Evolutionary conservation across 495 filamentous ascomycete genomes (phyloP).

Genomic region (Podospora fimiseda): DNA sequence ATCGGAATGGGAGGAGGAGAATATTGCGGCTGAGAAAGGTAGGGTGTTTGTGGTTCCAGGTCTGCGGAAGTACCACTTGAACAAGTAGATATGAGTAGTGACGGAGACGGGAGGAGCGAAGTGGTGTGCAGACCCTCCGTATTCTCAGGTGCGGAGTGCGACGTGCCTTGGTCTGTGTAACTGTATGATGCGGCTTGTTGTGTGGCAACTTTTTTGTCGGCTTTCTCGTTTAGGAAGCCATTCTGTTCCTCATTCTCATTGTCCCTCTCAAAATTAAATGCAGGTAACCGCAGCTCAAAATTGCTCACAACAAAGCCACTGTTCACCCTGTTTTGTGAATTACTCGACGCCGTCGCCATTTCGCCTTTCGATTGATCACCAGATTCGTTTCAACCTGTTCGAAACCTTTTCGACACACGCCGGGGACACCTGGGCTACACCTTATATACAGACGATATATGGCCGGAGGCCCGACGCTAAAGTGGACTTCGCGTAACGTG

Average conservation of each 20-base stretch:
- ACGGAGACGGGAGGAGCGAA: neutral
- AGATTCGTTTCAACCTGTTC: no score
- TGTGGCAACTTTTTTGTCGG: neutral
- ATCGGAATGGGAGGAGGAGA: neutral
- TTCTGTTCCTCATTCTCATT: neutral
- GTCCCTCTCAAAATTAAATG: slow-evolving; percentile 4
- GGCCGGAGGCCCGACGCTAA: slow-evolving; percentile 5
- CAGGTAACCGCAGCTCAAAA: slow-evolving; percentile 4
- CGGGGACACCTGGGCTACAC: no score
- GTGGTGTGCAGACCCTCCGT: neutral
- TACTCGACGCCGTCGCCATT: slow-evolving; percentile 26
- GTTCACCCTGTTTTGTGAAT: slow-evolving; percentile 16
- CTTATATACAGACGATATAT: neutral
- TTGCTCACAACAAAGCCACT: slow-evolving; percentile 12
- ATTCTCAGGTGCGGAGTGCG: neutral
- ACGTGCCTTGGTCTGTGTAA: neutral
- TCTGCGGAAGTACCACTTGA: neutral
- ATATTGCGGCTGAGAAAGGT: slow-evolving; percentile 4
- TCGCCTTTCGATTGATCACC: no score
- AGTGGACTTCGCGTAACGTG: neutral
- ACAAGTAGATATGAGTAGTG: neutral
- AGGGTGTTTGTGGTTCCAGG: neutral
- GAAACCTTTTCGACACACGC: neutral
- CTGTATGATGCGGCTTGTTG: neutral
- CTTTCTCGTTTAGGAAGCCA: neutral